Evolutionary conservation across 768 basidiomycete species (phyloP).

Genomic region (Russula brevipes): DNA sequence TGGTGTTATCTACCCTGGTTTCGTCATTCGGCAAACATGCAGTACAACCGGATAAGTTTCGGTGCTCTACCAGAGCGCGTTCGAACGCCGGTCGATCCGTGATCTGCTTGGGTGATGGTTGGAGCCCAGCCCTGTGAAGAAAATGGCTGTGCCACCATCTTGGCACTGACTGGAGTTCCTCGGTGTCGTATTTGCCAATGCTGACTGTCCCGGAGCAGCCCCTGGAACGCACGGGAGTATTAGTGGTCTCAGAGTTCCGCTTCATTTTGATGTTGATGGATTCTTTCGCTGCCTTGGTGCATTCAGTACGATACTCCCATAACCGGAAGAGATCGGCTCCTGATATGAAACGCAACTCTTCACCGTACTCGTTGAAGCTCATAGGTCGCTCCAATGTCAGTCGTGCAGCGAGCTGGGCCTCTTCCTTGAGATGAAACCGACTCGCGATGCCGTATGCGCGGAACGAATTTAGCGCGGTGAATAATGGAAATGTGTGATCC

Average conservation of each 20-base stretch:
- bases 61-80: not conserved
- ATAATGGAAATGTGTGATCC: not conserved
- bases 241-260: no score
- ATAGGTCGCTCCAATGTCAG: not conserved
- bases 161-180: not conserved
- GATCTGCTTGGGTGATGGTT: slow-evolving; percentile 2
- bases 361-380: not conserved
- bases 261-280: not conserved
- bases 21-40: not conserved
- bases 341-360: slow-evolving; percentile 7
- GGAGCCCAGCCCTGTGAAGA: not conserved
- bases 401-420: not conserved
- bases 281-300: not conserved
- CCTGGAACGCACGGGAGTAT: no score
- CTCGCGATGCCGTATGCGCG: slow-evolving; percentile 9
- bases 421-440: slow-evolving; percentile 5
- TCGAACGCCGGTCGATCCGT: slow-evolving; percentile 11
- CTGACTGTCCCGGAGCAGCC: not conserved
- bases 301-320: not conserved
- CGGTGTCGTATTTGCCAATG: not conserved
- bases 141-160: slow-evolving; percentile 14
- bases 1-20: not conserved
- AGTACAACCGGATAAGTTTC: not conserved
- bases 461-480: slow-evolving; percentile 1
- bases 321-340: not conserved